Evolutionary conservation across 257 asterid species (phyloP), one percentile per base, ranked within the genome.

Genomic region (Mitragyna speciosa): DNA sequence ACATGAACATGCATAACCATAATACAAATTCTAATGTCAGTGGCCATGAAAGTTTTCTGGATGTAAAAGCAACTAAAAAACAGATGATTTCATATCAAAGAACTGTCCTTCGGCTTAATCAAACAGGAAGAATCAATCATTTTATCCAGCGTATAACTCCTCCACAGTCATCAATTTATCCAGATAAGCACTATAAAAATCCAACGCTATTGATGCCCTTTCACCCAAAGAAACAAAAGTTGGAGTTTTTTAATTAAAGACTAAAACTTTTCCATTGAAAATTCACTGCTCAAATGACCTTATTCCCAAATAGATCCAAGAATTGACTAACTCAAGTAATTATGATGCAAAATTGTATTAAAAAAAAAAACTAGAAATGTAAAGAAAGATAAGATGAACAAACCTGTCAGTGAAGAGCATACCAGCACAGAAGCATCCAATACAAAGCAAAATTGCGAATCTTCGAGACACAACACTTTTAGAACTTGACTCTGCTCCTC

Each of bases 391-490:
- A 14, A 76, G 52, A 79, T 39, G 30, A 77, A 72, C 43, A 75
- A 86, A 95, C 99, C 99, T 92, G 93, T 93, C 93, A 84, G 96
- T 92, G 93, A 93, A 95, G 86, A 95, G 93, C 99, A 93, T 95
- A 83, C 98, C 99, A 75, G 84, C 91, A 78, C 92, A 95, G 84
- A 95, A 93, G 87, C 97, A 95, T 78, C 95, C 91, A 73, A 95
- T 70, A 82, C 99, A 95, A 20, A 95, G 94, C 71, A 89, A 85
- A 78, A 92, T 31, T 15, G 95, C 83, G 69, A 91, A 82, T 83
- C 87, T 93, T 77, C 94, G 90, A 11, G 97, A 83, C 65, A 93
- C 64, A 54, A 76, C 85, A 76, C 82, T 85, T 82, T 81, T 95
- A 39, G 84, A 76, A 80, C 85, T 71, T 52, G 93, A 87, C 76